These are phyloP conservation scores for Russula griseocarnosa DNA, from an alignment of 768 basidiomycete genomes.

Conservation along the genomic window DNA sequence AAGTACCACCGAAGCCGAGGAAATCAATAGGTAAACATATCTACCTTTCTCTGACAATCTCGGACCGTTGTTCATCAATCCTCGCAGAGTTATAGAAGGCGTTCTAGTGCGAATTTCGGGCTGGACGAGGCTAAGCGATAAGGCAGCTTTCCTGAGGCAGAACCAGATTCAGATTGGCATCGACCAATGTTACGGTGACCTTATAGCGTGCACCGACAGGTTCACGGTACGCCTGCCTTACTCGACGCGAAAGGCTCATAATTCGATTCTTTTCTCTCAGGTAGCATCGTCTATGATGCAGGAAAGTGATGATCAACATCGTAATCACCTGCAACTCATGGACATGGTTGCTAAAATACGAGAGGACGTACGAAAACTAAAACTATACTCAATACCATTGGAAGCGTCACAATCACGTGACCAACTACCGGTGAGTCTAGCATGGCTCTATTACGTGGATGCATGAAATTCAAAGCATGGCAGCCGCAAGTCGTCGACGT, in stretches of 20 bases:
- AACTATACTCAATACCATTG: neutral
- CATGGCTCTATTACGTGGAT: neutral
- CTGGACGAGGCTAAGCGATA: neutral
- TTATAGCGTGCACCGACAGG: constrained; percentile 38
- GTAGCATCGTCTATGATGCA: neutral
- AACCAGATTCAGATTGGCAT: constrained; percentile 43
- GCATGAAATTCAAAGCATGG: neutral
- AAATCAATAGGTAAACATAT: constrained; percentile 6
- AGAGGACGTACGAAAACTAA: neutral
- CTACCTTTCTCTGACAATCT: neutral
- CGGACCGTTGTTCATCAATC: neutral
- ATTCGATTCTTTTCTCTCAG: constrained; percentile 1
- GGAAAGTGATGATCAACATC: neutral
- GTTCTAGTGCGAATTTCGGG: constrained; percentile 1
- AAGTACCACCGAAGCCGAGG: constrained; percentile 4
- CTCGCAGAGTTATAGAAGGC: constrained; percentile 9
- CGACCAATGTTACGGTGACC: constrained; percentile 38
- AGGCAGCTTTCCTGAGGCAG: constrained; percentile 35
- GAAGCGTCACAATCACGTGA: neutral
- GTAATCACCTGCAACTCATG: neutral
- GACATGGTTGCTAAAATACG: neutral
- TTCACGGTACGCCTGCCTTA: constrained; percentile 35
- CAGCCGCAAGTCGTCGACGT: neutral
- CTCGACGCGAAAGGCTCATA: neutral
- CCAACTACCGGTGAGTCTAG: constrained; percentile 4